Conservation (phyloP, 1,139 yeast genomes). For the Magnusiomyces magnusii region DNA sequence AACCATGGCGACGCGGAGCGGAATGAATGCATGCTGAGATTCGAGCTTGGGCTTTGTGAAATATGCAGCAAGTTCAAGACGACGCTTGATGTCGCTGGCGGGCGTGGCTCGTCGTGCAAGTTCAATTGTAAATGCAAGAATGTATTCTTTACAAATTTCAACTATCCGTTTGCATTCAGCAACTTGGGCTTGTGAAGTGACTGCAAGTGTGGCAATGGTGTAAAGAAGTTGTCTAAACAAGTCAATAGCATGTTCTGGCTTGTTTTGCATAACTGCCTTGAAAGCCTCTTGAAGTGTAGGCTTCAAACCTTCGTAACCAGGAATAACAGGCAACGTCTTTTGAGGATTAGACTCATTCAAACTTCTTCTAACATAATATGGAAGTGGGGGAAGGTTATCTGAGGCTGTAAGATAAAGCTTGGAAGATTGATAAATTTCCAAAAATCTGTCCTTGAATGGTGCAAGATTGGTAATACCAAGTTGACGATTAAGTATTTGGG, state of each 20-base stretch:
- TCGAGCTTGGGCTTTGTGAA: conserved; percentile 82
- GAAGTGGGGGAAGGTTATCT: conserved; percentile 64
- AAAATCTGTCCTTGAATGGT: conserved; percentile 75
- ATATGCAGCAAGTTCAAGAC: conserved; percentile 90
- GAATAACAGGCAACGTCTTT: conserved; percentile 56
- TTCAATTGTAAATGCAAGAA: conserved; percentile 86
- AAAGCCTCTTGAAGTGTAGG: conserved; percentile 63
- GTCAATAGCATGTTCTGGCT: conserved; percentile 70
- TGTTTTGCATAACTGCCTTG: conserved; percentile 74
- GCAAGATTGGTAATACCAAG: conserved; percentile 79
- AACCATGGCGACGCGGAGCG: conserved; percentile 91
- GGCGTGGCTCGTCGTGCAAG: conserved; percentile 76
- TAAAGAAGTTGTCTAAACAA: conserved; percentile 75
- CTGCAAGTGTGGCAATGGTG: conserved; percentile 64
- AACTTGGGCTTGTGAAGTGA: conserved; percentile 66
- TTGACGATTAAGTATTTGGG: conserved; percentile 83
- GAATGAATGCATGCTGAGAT: conserved; percentile 76
- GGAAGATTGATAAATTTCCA: conserved; percentile 74
- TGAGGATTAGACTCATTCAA: conserved; percentile 31
- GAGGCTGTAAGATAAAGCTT: conserved; percentile 70
- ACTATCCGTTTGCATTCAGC: conserved; percentile 66
- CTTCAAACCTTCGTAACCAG: conserved; percentile 61
- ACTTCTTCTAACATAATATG: conserved; percentile 62
- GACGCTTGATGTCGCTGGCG: conserved; percentile 65
- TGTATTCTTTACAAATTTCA: conserved; percentile 77